phyloP scores from a whole-genome alignment of 2,329 filamentous ascomycete genomes.

The Fusarium neocosmosporiellum region DNA sequence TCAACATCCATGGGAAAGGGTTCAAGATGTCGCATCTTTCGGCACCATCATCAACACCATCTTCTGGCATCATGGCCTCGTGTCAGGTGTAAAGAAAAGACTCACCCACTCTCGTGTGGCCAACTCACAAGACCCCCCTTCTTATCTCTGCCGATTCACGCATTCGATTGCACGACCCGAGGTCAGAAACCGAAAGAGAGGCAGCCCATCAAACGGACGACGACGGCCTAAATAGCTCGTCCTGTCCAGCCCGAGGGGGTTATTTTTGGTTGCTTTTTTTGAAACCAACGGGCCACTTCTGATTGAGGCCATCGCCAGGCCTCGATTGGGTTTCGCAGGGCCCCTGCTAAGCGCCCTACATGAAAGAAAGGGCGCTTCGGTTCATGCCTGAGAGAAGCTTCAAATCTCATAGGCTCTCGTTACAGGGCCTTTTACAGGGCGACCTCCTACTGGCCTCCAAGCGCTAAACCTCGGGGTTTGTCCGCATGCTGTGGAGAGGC shows the following conservation, averaged over 20 bases:
- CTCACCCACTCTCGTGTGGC: not conserved
- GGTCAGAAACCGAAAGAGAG: slow-evolving; percentile 19
- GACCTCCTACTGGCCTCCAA: not conserved
- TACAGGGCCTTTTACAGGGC: not conserved
- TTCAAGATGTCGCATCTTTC: not conserved
- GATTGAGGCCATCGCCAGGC: not conserved
- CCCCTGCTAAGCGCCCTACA: not conserved
- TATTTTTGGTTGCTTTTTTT: not conserved
- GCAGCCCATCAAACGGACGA: slow-evolving; percentile 16
- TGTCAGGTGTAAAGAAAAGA: not conserved
- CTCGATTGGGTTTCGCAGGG: not conserved
- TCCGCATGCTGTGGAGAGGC: not conserved
- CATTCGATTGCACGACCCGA: not conserved
- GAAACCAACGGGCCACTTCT: not conserved
- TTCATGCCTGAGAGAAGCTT: not conserved
- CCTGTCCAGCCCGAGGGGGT: not conserved
- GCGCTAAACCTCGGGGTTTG: not conserved
- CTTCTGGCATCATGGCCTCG: not conserved
- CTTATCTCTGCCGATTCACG: not conserved
- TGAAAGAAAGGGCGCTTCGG: not conserved
- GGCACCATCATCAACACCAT: not conserved
- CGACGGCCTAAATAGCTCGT: slow-evolving; percentile 13
- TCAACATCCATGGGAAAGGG: no score
- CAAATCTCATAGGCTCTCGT: not conserved
- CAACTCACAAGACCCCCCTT: not conserved